Base-by-base conservation (phyloP, 495 filamentous ascomycete genomes). In the Lasiosphaeriaceae sp. region DNA sequence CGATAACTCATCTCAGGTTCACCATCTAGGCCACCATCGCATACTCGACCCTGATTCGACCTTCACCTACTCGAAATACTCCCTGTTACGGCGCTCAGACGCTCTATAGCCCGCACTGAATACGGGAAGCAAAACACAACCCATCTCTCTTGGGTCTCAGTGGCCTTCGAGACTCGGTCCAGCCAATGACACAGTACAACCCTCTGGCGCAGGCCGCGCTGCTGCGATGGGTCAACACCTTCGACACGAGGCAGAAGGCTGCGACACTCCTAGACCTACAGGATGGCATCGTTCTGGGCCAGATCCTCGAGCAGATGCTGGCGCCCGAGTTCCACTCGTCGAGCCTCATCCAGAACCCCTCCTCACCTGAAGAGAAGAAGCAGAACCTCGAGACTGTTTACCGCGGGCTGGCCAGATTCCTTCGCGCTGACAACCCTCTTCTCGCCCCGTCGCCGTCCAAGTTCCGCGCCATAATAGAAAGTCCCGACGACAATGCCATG, bases 251-350 rank as follows among this genome's bases (percentile, higher is more conserved):
- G 45, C 65, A 58, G 49, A 68, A 63, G 57, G 68, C 67, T 57
- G 63, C 59, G 47, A 58, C 61, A 11, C 60, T 73, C 20, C 80
- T 81, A 55, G 85, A 91, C 62, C 77, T 96, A 64, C 84, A 80
- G 52, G 87, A 95, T 71, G 92, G 90, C 49, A 77, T 82, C 47
- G 78, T 89, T 26, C 77, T 96, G 69, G 92, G 90, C 47, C 78
- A 82, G 50, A 79, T 89, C 24, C 79, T 96, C 61, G 74, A 74
- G 52, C 71, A 76, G 56, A 72, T 82, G 47, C 75, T 82, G 82
- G 86, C 87, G 75, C 60, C 71, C 60, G 64, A 74, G 23, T 80
- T 78, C 54, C 87, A 92, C 70, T 79, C 80, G 21, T 75, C 83
- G 8, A 86, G 86, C 67, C 90, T 94, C 66, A 73, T 82, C 35